Evolutionary conservation across 495 filamentous ascomycete genomes (phyloP).

Genomic region (Chaetomidium leptoderma): DNA sequence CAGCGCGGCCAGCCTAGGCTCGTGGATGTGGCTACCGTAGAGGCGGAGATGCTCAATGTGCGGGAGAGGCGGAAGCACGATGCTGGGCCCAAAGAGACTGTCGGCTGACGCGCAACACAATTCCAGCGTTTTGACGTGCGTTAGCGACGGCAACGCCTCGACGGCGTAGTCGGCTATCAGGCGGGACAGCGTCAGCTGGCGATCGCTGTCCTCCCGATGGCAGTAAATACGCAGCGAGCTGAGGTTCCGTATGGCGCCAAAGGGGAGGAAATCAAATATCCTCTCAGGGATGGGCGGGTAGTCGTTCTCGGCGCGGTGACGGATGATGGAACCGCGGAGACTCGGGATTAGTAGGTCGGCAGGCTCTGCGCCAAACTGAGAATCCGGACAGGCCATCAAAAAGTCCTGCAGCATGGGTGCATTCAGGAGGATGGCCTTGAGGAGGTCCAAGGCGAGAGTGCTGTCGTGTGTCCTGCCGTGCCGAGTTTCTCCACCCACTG

Average conservation of each 20-base stretch:
- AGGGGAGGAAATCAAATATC: conserved; percentile 15
- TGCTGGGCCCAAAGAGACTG: conserved; percentile 9
- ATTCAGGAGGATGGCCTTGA: conserved; percentile 22
- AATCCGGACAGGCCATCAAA: conserved; percentile 31
- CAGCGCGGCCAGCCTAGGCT: conserved; percentile 28
- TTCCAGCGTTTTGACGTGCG: conserved; percentile 32
- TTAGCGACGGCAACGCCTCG: conserved; percentile 16
- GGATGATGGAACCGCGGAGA: conserved; percentile 18
- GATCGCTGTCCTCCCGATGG: conserved; percentile 28
- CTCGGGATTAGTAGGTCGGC: conserved; percentile 11
- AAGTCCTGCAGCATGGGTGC: conserved; percentile 28
- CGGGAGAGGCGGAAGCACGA: conserved; percentile 25
- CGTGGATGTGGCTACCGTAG: conserved; percentile 33
- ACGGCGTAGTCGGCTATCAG: conserved; percentile 30
- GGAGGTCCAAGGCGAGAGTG: conserved; percentile 23
- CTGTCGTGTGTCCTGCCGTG: not conserved
- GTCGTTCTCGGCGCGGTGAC: conserved; percentile 9
- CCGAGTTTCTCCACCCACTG: conserved; percentile 21
- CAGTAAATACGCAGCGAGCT: conserved; percentile 34
- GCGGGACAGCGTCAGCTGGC: conserved; percentile 24
- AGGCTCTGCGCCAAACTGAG: conserved; percentile 11
- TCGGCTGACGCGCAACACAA: conserved; percentile 30
- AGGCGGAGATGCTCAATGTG: conserved; percentile 31
- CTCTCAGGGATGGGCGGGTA: conserved; percentile 1
- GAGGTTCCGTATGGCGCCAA: conserved; percentile 20